Percentiles rank a stretch among this genome's conserved stretches.
phyloP scores from a whole-genome alignment of 768 basidiomycete species.

The Hypsizygus marmoreus region DNA sequence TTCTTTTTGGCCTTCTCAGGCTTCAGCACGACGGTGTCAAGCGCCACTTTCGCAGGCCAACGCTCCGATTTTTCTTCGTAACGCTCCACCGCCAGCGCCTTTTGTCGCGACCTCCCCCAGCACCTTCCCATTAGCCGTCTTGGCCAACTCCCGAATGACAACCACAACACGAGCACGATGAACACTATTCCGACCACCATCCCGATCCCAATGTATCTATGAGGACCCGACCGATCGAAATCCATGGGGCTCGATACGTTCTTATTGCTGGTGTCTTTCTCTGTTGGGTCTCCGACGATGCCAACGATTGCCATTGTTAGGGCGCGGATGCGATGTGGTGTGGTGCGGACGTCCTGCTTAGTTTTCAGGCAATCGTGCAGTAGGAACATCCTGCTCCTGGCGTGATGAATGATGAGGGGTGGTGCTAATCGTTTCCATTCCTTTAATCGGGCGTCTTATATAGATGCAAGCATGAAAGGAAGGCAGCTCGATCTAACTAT shows the following conservation, averaged over 20 bases:
- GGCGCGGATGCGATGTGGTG: constrained; percentile 20
- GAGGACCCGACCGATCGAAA: constrained; percentile 33
- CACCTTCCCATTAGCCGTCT: constrained; percentile 21
- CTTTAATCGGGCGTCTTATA: constrained; percentile 9
- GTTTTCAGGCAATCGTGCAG: constrained; percentile 19
- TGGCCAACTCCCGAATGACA: constrained; percentile 35
- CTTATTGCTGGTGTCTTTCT: constrained; percentile 18
- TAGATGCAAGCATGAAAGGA: constrained; percentile 12
- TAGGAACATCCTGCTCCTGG: constrained; percentile 31
- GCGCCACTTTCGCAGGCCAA: constrained; percentile 12
- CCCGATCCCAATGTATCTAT: constrained; percentile 47
- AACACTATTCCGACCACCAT: constrained; percentile 40
- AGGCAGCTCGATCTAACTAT: constrained; percentile 21
- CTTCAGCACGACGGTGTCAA: constrained; percentile 15
- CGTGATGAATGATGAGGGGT: constrained; percentile 7
- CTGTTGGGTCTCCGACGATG: constrained; percentile 23
- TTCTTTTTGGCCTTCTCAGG: constrained; percentile 9
- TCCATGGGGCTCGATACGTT: constrained; percentile 18
- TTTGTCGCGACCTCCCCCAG: constrained; percentile 12
- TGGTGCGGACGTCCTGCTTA: constrained; percentile 25
- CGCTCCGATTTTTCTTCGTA: not conserved
- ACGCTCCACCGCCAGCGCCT: constrained; percentile 10
- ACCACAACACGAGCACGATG: constrained; percentile 38
- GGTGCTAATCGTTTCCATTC: no score
- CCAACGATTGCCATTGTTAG: constrained; percentile 25